Evolutionary conservation across 441 rosid genomes (phyloP), one percentile per base, ranked within the genome.

Genomic region (Pelargonium myrrhifolium): DNA sequence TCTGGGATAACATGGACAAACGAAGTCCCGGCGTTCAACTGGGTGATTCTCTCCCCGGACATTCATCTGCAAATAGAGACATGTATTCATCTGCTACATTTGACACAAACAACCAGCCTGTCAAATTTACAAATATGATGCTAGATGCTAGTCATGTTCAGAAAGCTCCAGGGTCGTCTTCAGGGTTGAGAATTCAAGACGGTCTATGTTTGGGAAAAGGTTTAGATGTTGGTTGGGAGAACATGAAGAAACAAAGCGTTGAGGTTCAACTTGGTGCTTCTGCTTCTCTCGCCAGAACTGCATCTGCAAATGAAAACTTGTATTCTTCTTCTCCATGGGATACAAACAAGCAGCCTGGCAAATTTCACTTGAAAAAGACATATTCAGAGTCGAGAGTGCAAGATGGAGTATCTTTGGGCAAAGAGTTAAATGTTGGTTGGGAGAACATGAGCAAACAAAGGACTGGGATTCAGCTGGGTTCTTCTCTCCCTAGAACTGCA

Each of bases 61-160:
- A 17, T 45, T 26, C 31, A 26, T 73, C 72, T 65, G 59, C 37
- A 21, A 40, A 62, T 64, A 49, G 12, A 64, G 51, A 42, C n/a
- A 26, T 64, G 60, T 47, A 64, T 64, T 4, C 31, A 26, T 26
- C 31, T 26, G 2, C 31, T 26, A 1, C 31, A 26, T 26, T 26
- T 2, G 31, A 26, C 3, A 26, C 31, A 26, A 26, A 26, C 31
- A 26, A 26, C 31, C 31, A 26, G 31, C 3, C 31, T 26, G 31
- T 4, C 31, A 26, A 26, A 26, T 26, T 26, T 26, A 26, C 31
- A 26, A 26, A 26, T 26, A 26, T 26, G 31, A 26, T 26, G 31
- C 31, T 26, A 26, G 31, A 26, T 26, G 31, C 31, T 26, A 26
- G 31, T 26, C 31, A 26, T 26, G 31, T 26, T 26, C 31, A 26